Conservation (phyloP, 2,329 filamentous ascomycete genomes). For the Pleochaeta shiraiana region DNA sequence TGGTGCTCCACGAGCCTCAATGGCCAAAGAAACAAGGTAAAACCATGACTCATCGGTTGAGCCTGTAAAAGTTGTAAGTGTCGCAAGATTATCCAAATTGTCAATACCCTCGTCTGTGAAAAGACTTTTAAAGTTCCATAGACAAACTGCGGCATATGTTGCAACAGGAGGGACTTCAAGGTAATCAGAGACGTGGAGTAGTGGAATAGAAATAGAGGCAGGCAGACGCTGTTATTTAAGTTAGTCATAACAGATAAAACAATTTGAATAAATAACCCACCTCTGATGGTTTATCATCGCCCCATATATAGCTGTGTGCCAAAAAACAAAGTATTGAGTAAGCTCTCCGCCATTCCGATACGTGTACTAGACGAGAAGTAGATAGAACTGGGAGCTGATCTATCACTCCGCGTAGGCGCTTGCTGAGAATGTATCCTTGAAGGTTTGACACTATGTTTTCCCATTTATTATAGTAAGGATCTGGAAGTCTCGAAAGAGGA, state of each 20-base stretch:
- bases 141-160: slow-evolving; percentile 73
- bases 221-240: slow-evolving; percentile 34
- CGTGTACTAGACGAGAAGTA: slow-evolving; percentile 58
- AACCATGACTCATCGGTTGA: slow-evolving; percentile 98
- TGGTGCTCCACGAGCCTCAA: slow-evolving; percentile 76
- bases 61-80: slow-evolving; percentile 77
- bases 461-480: slow-evolving; percentile 91
- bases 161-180: slow-evolving; percentile 83
- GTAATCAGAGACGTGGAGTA: slow-evolving; percentile 52
- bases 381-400: slow-evolving; percentile 67
- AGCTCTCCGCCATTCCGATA: slow-evolving; percentile 81
- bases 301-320: slow-evolving; percentile 91
- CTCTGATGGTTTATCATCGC: slow-evolving; percentile 63
- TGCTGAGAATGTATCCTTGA: slow-evolving; percentile 68
- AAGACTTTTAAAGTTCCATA: slow-evolving; percentile 95
- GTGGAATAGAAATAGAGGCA: slow-evolving; percentile 59
- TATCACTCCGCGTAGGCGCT: slow-evolving; percentile 58
- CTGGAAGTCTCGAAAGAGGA: slow-evolving; percentile 60
- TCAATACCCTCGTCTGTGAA: slow-evolving; percentile 68
- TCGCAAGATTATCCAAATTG: slow-evolving; percentile 69
- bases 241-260: no score
- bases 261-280: no score
- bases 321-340: slow-evolving; percentile 84
- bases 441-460: slow-evolving; percentile 71
- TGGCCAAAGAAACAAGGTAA: slow-evolving; percentile 85